Percentiles rank a stretch among this genome's conserved stretches.
These are phyloP conservation scores for Endocladia muricata DNA, from an alignment of 31 red algal species.

Conservation along the genomic window DNA sequence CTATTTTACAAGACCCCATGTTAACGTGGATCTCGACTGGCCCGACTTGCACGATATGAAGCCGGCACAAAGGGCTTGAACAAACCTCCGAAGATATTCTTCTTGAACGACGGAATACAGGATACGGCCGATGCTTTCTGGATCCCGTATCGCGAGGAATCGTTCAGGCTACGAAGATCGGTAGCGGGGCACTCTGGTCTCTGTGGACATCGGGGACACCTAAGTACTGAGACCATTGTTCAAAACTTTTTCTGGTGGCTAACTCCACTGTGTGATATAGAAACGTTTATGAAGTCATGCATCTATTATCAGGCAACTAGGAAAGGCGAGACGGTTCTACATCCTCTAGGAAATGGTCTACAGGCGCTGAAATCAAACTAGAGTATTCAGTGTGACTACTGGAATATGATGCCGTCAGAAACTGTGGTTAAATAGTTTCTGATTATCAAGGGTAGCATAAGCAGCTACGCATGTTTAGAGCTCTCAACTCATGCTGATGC, in stretches of 20 bases:
- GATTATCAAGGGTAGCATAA: slow-evolving; percentile 8
- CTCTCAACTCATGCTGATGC: neutral
- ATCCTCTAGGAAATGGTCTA: neutral
- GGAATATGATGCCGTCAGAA: neutral
- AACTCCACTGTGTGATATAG: neutral
- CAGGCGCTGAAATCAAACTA: neutral
- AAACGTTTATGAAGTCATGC: neutral
- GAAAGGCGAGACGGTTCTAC: neutral
- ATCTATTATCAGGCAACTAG: slow-evolving; percentile 9
- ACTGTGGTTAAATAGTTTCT: neutral
- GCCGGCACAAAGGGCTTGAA: neutral
- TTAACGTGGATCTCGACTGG: neutral
- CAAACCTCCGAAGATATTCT: neutral
- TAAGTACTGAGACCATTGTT: neutral
- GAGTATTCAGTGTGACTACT: slow-evolving; percentile 20
- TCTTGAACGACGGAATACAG: neutral
- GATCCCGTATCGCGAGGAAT: neutral
- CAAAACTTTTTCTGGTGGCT: slow-evolving; percentile 1
- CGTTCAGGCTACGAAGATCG: neutral
- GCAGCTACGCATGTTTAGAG: neutral
- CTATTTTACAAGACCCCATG: neutral
- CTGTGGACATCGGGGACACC: neutral
- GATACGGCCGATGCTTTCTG: neutral
- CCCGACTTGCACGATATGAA: neutral
- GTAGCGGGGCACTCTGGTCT: slow-evolving; percentile 11